Conservation (phyloP, 257 asterid species). For the Misopates orontium region DNA sequence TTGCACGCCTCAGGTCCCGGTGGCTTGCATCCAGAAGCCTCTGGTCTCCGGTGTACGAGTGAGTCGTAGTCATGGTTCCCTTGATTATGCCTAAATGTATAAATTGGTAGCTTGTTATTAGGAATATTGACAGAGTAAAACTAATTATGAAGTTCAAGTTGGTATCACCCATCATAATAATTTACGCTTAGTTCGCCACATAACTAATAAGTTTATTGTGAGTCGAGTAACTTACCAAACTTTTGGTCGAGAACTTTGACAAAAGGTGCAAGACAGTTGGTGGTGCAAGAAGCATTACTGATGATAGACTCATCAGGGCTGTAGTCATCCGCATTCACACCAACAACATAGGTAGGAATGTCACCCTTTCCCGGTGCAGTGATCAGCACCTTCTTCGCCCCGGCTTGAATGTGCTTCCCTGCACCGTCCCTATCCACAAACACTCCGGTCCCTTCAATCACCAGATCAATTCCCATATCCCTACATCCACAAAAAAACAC, state of each 20-base stretch:
- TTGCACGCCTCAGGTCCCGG: constrained; percentile 92
- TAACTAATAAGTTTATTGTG: no score
- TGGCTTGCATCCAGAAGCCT: constrained; percentile 97
- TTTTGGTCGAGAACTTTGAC: constrained; percentile 94
- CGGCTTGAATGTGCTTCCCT: constrained; percentile 86
- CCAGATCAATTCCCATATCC: constrained; percentile 77
- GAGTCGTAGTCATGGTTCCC: constrained; percentile 99
- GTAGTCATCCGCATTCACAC: constrained; percentile 86
- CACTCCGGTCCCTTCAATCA: constrained; percentile 95
- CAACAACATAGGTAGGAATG: constrained; percentile 91
- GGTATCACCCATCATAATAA: no score
- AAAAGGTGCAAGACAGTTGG: constrained; percentile 97
- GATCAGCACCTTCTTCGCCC: constrained; percentile 94
- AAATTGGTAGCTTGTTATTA: no score
- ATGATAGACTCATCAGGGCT: constrained; percentile 64
- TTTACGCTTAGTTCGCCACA: no score
- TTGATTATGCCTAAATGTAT: constrained; percentile 67
- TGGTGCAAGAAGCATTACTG: constrained; percentile 98
- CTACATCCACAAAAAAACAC: constrained; percentile 32
- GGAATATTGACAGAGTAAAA: no score
- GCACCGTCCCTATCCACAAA: constrained; percentile 95
- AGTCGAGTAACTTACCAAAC: constrained; percentile 54
- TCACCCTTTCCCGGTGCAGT: constrained; percentile 99
- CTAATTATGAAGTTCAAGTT: no score
- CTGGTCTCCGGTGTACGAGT: constrained; percentile 99